Base-by-base conservation (phyloP, 2,329 filamentous ascomycete genomes). In the Colletotrichum agaves region DNA sequence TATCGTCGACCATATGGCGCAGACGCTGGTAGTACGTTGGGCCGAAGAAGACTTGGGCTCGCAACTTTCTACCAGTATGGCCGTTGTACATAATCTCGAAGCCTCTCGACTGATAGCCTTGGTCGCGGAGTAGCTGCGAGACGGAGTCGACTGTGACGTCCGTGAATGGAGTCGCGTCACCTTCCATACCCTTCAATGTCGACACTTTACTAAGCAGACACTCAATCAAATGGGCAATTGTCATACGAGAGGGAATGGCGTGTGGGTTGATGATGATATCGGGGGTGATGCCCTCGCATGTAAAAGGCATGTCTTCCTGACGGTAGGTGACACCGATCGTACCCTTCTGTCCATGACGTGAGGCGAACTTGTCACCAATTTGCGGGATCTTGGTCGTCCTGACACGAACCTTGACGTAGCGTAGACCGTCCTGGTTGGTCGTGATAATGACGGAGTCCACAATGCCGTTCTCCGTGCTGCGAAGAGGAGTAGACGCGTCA, bases 51-150 rank as follows among this genome's bases (percentile, higher is more conserved):
- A 98, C 91, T 79, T 99, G 96, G 0, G 94, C 93, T 49, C 93
- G 91, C 71, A 98, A 84, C 85, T 99, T 99, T 73, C 90, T 90
- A 59, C 96, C 96, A 4, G 96, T 99, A 81, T 99, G 94, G 3
- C 97, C 96, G 77, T 99, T 97, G 83, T 98, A 99, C 93, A 99
- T 95, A 78, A 98, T 90, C 79, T 99, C 96, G 73, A 99, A 98
- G 3, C 96, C 96, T 79, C 96, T 93, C 66, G 94, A 97, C 78
- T 99, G 96, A 82, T 97, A 99, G 5, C 96, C 96, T 76, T 97
- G 92, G 73, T 93, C 90, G 33, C 93, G 90, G 35, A 99, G 87
- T 39, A 98, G 86, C 41, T 91, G 88, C 0, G 96, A 98, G 21
- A 99, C 91, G 7, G 92, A 93, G 74, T 98, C 94, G 69, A 99